These are phyloP conservation scores for Turnera subulata DNA, from an alignment of 345 rosid genomes.

Conservation along the genomic window DNA sequence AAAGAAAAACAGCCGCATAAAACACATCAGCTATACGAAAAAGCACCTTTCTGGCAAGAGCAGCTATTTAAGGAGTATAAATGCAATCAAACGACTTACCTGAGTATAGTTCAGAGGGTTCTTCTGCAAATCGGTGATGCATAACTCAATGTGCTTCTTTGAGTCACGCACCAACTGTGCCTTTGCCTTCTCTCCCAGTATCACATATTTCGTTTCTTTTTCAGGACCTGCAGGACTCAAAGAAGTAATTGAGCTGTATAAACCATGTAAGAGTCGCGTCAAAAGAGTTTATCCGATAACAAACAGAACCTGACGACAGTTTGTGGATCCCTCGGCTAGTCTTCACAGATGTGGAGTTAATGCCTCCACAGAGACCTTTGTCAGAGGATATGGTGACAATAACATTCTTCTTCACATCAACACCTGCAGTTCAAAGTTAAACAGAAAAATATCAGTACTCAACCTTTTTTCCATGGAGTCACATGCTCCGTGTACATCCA, in stretches of 20 bases:
- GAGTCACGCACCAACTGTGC: slow-evolving; percentile 85
- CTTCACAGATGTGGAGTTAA: slow-evolving; percentile 88
- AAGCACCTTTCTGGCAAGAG: background rate
- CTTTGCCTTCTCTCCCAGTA: slow-evolving; percentile 90
- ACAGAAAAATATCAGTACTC: background rate
- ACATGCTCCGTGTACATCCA: too few species aligned
- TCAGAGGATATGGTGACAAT: slow-evolving; percentile 85
- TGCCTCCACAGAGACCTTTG: slow-evolving; percentile 99
- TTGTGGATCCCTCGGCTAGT: slow-evolving; percentile 67
- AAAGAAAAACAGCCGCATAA: background rate
- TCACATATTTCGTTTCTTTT: slow-evolving; percentile 70
- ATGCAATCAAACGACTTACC: slow-evolving; percentile 30
- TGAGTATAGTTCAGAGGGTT: slow-evolving; percentile 91
- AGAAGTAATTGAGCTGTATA: slow-evolving; percentile 15
- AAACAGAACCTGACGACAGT: slow-evolving; percentile 60
- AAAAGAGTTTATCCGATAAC: background rate
- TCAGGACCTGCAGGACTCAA: slow-evolving; percentile 66
- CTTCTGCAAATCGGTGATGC: slow-evolving; percentile 73
- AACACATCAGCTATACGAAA: background rate
- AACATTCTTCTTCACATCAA: slow-evolving; percentile 94
- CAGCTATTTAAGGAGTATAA: background rate
- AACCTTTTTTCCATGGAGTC: too few species aligned
- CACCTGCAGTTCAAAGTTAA: slow-evolving; percentile 39
- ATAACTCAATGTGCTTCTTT: slow-evolving; percentile 56
- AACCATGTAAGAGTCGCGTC: slow-evolving; percentile 1